phyloP scores from a whole-genome alignment of 2,329 filamentous ascomycete species.

The Pyricularia sp. region DNA sequence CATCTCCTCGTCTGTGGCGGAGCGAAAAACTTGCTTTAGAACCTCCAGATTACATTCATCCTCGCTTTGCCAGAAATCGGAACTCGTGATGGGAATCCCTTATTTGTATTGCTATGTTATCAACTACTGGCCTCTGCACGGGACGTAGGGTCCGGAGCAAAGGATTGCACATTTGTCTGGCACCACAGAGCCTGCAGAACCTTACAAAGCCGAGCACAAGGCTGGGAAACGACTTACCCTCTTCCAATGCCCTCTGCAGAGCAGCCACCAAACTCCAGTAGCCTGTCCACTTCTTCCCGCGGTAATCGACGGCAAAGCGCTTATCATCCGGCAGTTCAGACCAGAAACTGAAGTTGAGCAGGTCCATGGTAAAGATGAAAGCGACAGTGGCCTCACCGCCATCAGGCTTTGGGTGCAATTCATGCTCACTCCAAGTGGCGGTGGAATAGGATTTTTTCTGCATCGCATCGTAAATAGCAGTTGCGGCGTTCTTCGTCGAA shows the following conservation, averaged over 20 bases:
- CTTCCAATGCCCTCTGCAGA: conserved; percentile 75
- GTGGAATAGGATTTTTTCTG: conserved; percentile 71
- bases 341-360: conserved; percentile 97
- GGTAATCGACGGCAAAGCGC: conserved; percentile 73
- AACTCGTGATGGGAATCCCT: conserved; percentile 81
- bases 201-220: not conserved
- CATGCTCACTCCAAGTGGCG: conserved; percentile 74
- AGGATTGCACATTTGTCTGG: not conserved
- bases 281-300: conserved; percentile 72
- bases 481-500: conserved; percentile 70
- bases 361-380: conserved; percentile 95
- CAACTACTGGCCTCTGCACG: conserved; percentile 6
- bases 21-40: conserved; percentile 69
- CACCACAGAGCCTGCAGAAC: not conserved
- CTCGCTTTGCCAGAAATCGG: conserved; percentile 73
- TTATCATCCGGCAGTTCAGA: conserved; percentile 56
- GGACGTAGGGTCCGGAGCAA: not conserved
- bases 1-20: conserved; percentile 74
- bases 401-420: conserved; percentile 65
- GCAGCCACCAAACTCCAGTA: conserved; percentile 91
- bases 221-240: conserved; percentile 39
- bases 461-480: conserved; percentile 70
- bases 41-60: conserved; percentile 62
- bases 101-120: conserved; percentile 5
- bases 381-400: conserved; percentile 54